Base-by-base conservation (phyloP, 192 early-diverging fungal species). In the Umbelopsis sp. region DNA sequence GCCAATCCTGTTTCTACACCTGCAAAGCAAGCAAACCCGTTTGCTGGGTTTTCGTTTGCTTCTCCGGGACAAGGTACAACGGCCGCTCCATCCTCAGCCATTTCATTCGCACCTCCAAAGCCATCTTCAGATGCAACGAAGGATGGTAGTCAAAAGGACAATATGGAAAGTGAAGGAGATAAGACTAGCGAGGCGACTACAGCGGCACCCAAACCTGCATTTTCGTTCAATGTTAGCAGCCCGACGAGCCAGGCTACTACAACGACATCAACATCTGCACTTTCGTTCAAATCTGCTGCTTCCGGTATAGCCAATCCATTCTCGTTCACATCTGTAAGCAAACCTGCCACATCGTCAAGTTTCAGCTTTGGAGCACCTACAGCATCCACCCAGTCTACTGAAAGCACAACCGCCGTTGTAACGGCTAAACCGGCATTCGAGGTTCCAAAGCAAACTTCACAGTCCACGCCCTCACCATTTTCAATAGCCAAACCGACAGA, bases 21-120 rank as follows among this genome's bases (percentile, higher is more conserved):
- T 34, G 56, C 16, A 34, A 29, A 62, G 29, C 56, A 22, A 2
- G 56, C 56, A 22, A 62, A 62, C 31, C 56, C 56, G 10, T 62
- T 62, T 34, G 56, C 56, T 11, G 56, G 56, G 16, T 62, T 62
- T 26, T 62, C 56, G 31, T 62, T 62, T 62, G 56, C 25, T 20
- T 62, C 56, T 14, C 11, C 56, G 17, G 56, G 56, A 9, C 14
- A 22, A 62, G 56, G 1, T 14, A 2, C 29, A 12, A 26, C 56
- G 31, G 25, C 54, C 11, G 1, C 5, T 9, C 29, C 26, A 17
- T 14, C 29, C 12, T 14, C 56, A 20, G 5, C 47, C 16, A n/a
- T 49, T 4, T 17, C 47, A 20, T 49, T 49, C 20, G 47, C 47
- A 49, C 20, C 47, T 49, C 47, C 47, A 17, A 17, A 49, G 20